Conservation (phyloP, 2,329 filamentous ascomycete species). For the Grosmannia clavigera region DNA sequence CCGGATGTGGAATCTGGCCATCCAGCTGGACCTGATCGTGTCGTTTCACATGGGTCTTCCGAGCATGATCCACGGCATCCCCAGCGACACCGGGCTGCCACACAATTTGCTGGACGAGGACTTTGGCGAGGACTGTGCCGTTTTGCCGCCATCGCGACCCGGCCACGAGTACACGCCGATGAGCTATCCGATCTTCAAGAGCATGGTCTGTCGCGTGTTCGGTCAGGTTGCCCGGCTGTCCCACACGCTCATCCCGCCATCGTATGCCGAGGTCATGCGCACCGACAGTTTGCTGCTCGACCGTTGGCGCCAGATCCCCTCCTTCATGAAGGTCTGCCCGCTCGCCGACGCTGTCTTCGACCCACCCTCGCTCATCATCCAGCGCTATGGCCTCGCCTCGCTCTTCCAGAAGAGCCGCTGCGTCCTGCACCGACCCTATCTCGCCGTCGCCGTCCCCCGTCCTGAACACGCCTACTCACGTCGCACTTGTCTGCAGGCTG, state of each 20-base stretch:
- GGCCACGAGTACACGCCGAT: conserved; percentile 46
- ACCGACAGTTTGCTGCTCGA: conserved; percentile 34
- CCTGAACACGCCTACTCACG: conserved; percentile 40
- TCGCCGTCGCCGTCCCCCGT: conserved; percentile 28
- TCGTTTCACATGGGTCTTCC: conserved; percentile 58
- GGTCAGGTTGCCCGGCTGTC: conserved; percentile 36
- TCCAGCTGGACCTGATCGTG: conserved; percentile 50
- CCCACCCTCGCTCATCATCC: conserved; percentile 32
- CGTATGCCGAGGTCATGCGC: conserved; percentile 35
- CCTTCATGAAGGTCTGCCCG: conserved; percentile 34
- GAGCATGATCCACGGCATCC: conserved; percentile 49
- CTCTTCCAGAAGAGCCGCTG: conserved; percentile 43
- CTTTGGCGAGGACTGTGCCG: conserved; percentile 41
- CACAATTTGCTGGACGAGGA: conserved; percentile 54
- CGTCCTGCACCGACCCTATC: conserved; percentile 41
- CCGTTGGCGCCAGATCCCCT: conserved; percentile 31
- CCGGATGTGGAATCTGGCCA: conserved; percentile 39
- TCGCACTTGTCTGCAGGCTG: conserved; percentile 35
- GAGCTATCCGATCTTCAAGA: conserved; percentile 42
- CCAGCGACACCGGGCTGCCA: conserved; percentile 49
- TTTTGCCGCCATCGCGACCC: conserved; percentile 44
- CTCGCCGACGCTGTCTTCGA: conserved; percentile 38
- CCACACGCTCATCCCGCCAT: conserved; percentile 33
- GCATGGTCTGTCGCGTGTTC: conserved; percentile 33
- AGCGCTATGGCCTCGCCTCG: conserved; percentile 38